These are phyloP conservation scores for Fusarium illudens DNA, from an alignment of 2,329 filamentous ascomycete species.

Conservation along the genomic window DNA sequence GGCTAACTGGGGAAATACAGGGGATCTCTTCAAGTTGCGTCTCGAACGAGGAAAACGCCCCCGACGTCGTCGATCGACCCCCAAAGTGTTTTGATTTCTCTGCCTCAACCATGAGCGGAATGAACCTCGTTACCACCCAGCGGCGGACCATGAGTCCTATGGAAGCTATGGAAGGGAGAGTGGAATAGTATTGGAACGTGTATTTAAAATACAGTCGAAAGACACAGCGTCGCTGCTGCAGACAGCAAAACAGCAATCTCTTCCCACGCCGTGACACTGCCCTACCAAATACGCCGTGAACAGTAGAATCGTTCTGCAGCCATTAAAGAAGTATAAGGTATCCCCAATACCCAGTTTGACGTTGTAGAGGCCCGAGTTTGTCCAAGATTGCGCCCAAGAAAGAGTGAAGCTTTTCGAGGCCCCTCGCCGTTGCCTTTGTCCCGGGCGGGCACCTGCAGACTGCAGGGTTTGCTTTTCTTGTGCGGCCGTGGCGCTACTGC, in stretches of 20 bases:
- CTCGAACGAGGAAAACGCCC: not conserved
- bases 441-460: not conserved
- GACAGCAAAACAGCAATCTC: not conserved
- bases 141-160: not conserved
- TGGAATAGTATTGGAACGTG: not conserved
- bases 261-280: not conserved
- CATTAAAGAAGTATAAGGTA: not conserved
- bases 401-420: not conserved
- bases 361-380: not conserved
- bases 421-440: not conserved
- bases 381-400: not conserved
- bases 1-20: not conserved
- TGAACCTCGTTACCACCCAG: not conserved
- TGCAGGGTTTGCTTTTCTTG: not conserved
- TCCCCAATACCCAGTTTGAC: rapidly evolving
- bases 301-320: not conserved
- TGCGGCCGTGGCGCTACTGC: not conserved
- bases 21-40: not conserved
- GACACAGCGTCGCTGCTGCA: not conserved
- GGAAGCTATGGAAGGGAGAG: not conserved
- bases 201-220: not conserved
- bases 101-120: not conserved
- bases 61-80: not conserved
- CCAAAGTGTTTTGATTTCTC: not conserved
- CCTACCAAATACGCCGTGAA: not conserved